phyloP scores from a whole-genome alignment of 306 rosid species.

The Boehmeria nivea region DNA sequence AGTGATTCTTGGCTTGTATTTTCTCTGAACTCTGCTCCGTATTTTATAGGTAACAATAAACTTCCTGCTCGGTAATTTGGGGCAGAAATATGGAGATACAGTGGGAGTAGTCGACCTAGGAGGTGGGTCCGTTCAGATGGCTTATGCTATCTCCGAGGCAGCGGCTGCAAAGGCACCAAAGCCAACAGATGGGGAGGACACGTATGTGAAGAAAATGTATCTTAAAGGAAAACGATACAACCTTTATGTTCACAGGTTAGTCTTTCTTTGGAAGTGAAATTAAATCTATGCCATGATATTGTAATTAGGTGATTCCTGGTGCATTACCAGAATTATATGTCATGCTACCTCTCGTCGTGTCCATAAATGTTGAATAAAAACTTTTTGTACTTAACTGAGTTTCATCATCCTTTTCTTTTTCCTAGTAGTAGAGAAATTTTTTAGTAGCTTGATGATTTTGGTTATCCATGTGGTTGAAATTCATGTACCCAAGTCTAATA shows the following conservation, averaged over 20 bases:
- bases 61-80: constrained; percentile 85
- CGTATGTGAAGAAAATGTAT: constrained; percentile 69
- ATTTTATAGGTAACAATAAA: constrained; percentile 80
- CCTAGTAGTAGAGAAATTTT: background rate
- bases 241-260: constrained; percentile 96
- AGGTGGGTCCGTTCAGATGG: constrained; percentile 99
- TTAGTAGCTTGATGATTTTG: background rate
- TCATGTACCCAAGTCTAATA: constrained; percentile 14
- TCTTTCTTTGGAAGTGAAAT: constrained; percentile 1
- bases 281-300: constrained; percentile 4
- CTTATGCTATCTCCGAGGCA: constrained; percentile 84
- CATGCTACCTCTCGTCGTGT: background rate
- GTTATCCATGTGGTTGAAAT: background rate
- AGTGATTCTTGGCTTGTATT: too few species aligned
- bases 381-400: too few species aligned
- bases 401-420: background rate
- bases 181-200: constrained; percentile 47
- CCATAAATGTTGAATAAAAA: too few species aligned
- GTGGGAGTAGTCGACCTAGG: constrained; percentile 99
- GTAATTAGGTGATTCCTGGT: constrained; percentile 8
- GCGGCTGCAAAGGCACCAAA: constrained; percentile 71
- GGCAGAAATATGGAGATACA: constrained; percentile 66
- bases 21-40: constrained; percentile 25
- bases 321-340: constrained; percentile 3
- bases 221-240: constrained; percentile 71